Evolutionary conservation across 139 green algal genomes (phyloP).

Genomic region (Gonium pectorale): DNA sequence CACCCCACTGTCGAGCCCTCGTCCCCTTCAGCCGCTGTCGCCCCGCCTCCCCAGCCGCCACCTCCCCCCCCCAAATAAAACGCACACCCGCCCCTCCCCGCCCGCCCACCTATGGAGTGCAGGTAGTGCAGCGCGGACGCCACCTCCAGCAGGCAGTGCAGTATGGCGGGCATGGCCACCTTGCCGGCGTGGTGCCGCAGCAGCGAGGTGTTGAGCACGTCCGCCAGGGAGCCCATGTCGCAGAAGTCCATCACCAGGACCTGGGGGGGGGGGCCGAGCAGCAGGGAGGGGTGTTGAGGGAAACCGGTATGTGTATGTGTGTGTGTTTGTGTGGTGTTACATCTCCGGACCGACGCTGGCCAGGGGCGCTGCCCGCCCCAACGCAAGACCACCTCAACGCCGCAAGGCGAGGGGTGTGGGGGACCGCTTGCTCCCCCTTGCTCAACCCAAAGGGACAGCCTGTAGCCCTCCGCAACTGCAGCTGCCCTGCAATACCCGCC

Average conservation of each 20-base stretch:
- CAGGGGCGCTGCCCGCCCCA: too few species aligned
- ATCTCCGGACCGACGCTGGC: too few species aligned
- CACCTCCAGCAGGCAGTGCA: slow-evolving; percentile 58
- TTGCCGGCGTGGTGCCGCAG: slow-evolving; percentile 49
- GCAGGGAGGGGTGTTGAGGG: not conserved
- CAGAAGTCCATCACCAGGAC: slow-evolving; percentile 55
- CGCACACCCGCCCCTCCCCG: not conserved
- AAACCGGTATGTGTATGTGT: not conserved
- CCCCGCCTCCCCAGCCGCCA: not conserved
- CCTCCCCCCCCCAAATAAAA: not conserved
- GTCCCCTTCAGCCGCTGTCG: not conserved
- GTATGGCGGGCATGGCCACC: slow-evolving; percentile 49
- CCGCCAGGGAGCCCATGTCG: slow-evolving; percentile 49
- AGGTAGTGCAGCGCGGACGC: slow-evolving; percentile 63
- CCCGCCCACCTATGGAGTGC: slow-evolving; percentile 57
- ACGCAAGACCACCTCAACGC: too few species aligned
- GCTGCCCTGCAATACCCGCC: too few species aligned
- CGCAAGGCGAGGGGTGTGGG: too few species aligned
- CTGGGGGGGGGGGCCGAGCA: not conserved
- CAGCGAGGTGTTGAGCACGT: slow-evolving; percentile 50
- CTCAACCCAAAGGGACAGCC: too few species aligned
- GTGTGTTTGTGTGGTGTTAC: too few species aligned
- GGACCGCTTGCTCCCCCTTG: too few species aligned
- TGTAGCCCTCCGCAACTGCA: too few species aligned
- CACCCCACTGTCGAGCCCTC: not conserved